Evolutionary conservation across 2,329 filamentous ascomycete genomes (phyloP).

Genomic region (Sarocladiaceae sp.): DNA sequence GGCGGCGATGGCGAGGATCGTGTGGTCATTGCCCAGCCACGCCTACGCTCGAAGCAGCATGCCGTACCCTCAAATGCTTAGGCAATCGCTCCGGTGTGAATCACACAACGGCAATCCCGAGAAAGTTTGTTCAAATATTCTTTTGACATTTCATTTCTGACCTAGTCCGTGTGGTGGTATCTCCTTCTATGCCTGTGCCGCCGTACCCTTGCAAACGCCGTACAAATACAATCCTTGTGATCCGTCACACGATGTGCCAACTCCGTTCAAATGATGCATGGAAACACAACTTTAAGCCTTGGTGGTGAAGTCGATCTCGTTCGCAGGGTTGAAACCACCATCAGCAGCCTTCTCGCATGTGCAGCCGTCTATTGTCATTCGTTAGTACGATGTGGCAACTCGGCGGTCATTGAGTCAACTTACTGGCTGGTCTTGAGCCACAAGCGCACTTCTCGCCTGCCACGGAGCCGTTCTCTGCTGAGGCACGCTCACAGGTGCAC

Average conservation of each 20-base stretch:
- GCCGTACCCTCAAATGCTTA: too few relatives aligned
- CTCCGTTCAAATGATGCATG: background rate
- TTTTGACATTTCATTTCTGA: too few relatives aligned
- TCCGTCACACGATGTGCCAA: background rate
- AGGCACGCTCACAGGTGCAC: constrained; percentile 75
- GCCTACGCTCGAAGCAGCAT: too few relatives aligned
- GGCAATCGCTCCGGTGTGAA: too few relatives aligned
- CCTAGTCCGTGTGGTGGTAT: background rate
- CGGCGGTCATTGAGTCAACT: constrained; percentile 24
- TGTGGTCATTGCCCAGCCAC: too few relatives aligned
- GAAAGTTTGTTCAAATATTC: too few relatives aligned
- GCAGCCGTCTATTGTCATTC: constrained; percentile 53
- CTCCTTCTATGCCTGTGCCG: background rate
- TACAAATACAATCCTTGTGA: background rate
- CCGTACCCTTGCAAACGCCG: background rate
- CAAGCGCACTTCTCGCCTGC: constrained; percentile 67
- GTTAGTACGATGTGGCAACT: constrained; percentile 2
- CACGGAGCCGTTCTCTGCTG: constrained; percentile 62
- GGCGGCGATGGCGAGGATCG: too few relatives aligned
- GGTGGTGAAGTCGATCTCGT: constrained; percentile 87
- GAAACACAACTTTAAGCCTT: constrained; percentile 20
- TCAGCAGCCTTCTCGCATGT: constrained; percentile 75
- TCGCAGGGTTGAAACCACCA: constrained; percentile 54
- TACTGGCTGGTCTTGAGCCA: constrained; percentile 68
- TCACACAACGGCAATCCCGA: too few relatives aligned